A percentile compares a stretch with the other conserved stretches of the same genome.
Evolutionary conservation across 73 alveolate genomes (phyloP).

Genomic region (Loxodes magnus): DNA sequence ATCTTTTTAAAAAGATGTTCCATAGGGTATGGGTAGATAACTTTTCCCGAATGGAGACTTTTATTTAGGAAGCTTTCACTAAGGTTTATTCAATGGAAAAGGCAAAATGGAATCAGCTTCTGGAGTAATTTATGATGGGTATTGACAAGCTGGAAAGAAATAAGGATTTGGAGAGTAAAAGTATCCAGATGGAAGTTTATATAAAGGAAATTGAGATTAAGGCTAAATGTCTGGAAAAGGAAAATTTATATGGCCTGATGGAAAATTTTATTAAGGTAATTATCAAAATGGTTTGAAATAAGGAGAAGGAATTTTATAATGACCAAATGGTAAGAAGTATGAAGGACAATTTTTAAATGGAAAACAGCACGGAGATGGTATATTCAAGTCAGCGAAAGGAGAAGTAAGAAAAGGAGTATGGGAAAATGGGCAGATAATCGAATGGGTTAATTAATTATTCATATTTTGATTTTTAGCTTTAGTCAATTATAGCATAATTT

Average conservation of each 20-base stretch:
- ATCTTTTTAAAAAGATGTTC: constrained; percentile 13
- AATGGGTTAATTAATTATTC: no score
- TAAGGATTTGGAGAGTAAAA: no score
- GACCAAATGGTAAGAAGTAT: neutral
- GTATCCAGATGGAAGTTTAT: constrained; percentile 18
- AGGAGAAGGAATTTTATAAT: neutral
- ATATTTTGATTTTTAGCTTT: no score
- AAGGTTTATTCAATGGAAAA: constrained; percentile 71
- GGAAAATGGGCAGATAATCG: no score
- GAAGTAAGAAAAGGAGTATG: constrained; percentile 38
- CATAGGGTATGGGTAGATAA: constrained; percentile 46
- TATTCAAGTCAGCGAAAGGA: constrained; percentile 2
- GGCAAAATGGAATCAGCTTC: constrained; percentile 42
- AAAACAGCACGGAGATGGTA: constrained; percentile 22
- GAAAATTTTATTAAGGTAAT: constrained; percentile 14
- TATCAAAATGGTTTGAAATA: neutral
- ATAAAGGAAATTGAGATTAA: constrained; percentile 15
- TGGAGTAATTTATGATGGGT: no score
- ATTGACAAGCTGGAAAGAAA: no score
- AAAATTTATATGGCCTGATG: constrained; percentile 41
- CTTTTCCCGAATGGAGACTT: constrained; percentile 55
- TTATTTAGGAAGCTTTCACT: constrained; percentile 63
- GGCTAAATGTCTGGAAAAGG: constrained; percentile 28
- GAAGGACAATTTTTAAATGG: constrained; percentile 22
- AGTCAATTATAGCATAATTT: no score